These are phyloP conservation scores for Alternaria longipes DNA, from an alignment of 2,329 filamentous ascomycete genomes.

Conservation along the genomic window DNA sequence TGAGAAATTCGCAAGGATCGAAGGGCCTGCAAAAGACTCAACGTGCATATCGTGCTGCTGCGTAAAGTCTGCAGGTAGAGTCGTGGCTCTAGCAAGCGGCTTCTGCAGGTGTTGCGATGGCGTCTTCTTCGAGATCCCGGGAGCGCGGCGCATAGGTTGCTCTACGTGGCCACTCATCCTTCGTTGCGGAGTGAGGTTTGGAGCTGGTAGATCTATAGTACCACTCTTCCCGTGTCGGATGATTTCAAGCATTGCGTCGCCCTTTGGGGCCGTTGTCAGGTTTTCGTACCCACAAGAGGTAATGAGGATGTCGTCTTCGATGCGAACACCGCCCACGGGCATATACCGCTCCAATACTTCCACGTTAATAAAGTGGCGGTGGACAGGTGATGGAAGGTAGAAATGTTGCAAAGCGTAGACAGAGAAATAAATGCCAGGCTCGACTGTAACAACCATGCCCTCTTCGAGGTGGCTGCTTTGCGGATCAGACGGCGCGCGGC, in stretches of 20 bases:
- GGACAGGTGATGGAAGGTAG: slow-evolving; percentile 75
- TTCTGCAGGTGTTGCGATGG: slow-evolving; percentile 21
- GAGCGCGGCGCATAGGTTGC: slow-evolving; percentile 32
- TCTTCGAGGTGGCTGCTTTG: slow-evolving; percentile 55
- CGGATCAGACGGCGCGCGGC: slow-evolving; percentile 44
- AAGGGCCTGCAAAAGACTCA: slow-evolving; percentile 29
- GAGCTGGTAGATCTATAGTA: not conserved
- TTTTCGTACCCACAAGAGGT: slow-evolving; percentile 75
- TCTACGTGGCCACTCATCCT: slow-evolving; percentile 9
- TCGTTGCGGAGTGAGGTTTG: not conserved
- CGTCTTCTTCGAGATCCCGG: slow-evolving; percentile 33
- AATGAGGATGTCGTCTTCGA: slow-evolving; percentile 77
- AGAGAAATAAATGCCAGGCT: slow-evolving; percentile 80
- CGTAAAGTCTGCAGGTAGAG: slow-evolving; percentile 25
- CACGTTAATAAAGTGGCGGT: slow-evolving; percentile 79
- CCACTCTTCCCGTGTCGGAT: slow-evolving; percentile 48
- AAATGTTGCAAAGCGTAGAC: slow-evolving; percentile 81
- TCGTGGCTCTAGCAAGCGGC: slow-evolving; percentile 33
- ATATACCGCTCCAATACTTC: slow-evolving; percentile 80
- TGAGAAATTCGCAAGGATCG: slow-evolving; percentile 33
- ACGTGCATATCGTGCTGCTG: slow-evolving; percentile 25
- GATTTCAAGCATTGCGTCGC: slow-evolving; percentile 69
- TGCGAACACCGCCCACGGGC: slow-evolving; percentile 79
- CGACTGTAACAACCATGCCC: slow-evolving; percentile 66
- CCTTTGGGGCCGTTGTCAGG: slow-evolving; percentile 75